phyloP scores from a whole-genome alignment of 225 moss, liverwort and hornwort species.

The Bryum argenteum region DNA sequence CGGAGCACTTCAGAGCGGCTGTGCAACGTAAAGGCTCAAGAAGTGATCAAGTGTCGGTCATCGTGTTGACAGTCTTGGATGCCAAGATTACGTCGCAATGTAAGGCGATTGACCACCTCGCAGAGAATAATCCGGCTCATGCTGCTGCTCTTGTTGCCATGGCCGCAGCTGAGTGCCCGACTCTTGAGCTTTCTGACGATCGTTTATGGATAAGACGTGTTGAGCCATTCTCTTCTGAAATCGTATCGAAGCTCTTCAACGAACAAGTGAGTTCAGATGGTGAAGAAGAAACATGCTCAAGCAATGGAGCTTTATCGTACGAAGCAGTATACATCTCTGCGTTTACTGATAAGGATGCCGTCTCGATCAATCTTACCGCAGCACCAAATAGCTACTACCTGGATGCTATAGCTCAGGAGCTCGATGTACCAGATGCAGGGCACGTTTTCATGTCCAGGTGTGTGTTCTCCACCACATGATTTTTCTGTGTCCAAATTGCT shows the following conservation, averaged over 20 bases:
- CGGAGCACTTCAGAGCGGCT: conserved; percentile 85
- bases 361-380: conserved; percentile 46
- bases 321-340: conserved; percentile 68
- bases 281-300: conserved; percentile 27
- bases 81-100: conserved; percentile 83
- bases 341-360: conserved; percentile 50
- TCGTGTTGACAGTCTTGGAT: conserved; percentile 76
- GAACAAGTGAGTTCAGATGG: conserved; percentile 21
- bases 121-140: conserved; percentile 77
- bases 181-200: conserved; percentile 61
- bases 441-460: conserved; percentile 84
- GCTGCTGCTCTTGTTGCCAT: conserved; percentile 75
- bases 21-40: conserved; percentile 59
- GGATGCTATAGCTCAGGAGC: conserved; percentile 72
- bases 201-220: conserved; percentile 72
- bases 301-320: conserved; percentile 36
- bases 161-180: conserved; percentile 70
- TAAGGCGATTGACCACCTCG: conserved; percentile 69
- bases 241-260: conserved; percentile 50
- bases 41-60: conserved; percentile 71
- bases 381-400: conserved; percentile 64
- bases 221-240: conserved; percentile 57
- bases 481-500: conserved; percentile 4
- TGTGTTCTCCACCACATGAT: conserved; percentile 14
- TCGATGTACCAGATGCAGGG: conserved; percentile 73